These are phyloP conservation scores for Fonsecaea erecta DNA, from an alignment of 2,329 filamentous ascomycete species.

Conservation along the genomic window DNA sequence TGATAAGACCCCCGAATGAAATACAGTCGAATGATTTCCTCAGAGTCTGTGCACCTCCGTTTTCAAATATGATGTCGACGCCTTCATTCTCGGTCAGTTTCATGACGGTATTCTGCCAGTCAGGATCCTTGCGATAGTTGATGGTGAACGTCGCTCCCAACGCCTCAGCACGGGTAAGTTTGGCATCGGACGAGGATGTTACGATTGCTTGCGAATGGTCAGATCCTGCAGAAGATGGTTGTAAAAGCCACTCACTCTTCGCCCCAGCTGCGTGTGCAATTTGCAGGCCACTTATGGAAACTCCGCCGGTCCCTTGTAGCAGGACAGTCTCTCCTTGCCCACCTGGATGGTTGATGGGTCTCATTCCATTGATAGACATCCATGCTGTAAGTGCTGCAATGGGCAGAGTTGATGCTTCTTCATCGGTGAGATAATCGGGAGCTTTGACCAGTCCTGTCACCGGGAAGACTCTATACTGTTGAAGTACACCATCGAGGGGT, in stretches of 20 bases:
- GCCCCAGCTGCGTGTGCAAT: conserved; percentile 55
- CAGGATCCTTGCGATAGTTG: conserved; percentile 55
- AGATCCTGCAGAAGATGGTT: conserved; percentile 41
- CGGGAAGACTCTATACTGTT: conserved; percentile 51
- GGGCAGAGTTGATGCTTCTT: conserved; percentile 49
- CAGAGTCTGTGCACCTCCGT: conserved; percentile 50
- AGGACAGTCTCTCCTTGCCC: conserved; percentile 51
- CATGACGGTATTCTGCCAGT: conserved; percentile 55
- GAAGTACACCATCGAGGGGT: conserved; percentile 47
- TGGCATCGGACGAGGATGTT: conserved; percentile 57
- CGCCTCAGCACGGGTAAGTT: conserved; percentile 48
- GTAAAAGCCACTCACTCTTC: conserved; percentile 47
- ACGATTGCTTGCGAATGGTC: conserved; percentile 49
- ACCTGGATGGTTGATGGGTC: conserved; percentile 47
- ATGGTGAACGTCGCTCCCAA: conserved; percentile 53
- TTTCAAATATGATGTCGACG: conserved; percentile 50
- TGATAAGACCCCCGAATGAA: conserved; percentile 53
- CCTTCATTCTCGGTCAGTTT: conserved; percentile 51
- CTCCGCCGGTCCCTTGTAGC: conserved; percentile 55
- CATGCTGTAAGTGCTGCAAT: conserved; percentile 57
- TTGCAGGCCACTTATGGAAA: conserved; percentile 52
- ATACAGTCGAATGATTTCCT: conserved; percentile 53
- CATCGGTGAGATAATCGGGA: conserved; percentile 48
- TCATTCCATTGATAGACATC: conserved; percentile 56
- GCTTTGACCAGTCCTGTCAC: conserved; percentile 49